A percentile compares a stretch with the other conserved stretches of the same genome.
phyloP scores from a whole-genome alignment of 176 grass and related monocot genomes.

The Dactylis glomerata region DNA sequence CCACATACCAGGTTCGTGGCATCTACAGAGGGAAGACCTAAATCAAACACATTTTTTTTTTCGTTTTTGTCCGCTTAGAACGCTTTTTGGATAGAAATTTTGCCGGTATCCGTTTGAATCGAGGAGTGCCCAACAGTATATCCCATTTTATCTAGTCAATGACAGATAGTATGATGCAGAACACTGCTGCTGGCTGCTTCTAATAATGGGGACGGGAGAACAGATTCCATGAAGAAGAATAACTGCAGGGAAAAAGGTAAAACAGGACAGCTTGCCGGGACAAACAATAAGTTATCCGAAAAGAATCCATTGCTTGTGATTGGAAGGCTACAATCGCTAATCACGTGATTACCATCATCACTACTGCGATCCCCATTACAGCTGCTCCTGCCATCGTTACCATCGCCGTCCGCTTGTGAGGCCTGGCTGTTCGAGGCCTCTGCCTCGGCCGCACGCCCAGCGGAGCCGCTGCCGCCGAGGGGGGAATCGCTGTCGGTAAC shows the following conservation, averaged over 20 bases:
- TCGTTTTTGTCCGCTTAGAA: too few species aligned
- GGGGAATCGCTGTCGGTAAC: not conserved
- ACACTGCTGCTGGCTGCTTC: not conserved
- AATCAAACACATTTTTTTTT: too few species aligned
- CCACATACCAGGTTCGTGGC: too few species aligned
- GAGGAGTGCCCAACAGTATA: too few species aligned
- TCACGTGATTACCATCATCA: constrained; percentile 14
- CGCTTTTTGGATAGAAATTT: too few species aligned
- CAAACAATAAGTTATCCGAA: not conserved
- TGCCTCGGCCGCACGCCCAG: not conserved
- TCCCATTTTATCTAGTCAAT: too few species aligned
- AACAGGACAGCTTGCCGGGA: not conserved
- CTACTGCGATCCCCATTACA: not conserved
- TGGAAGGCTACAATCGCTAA: not conserved
- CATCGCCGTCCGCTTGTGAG: not conserved
- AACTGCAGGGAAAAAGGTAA: not conserved
- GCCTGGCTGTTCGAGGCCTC: not conserved
- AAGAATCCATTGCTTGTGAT: constrained; percentile 24
- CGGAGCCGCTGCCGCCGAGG: not conserved
- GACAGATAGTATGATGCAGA: too few species aligned
- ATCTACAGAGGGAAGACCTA: too few species aligned
- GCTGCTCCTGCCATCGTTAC: not conserved
- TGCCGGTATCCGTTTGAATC: too few species aligned
- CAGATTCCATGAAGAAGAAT: not conserved
- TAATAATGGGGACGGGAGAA: not conserved